phyloP scores from a whole-genome alignment of 805 yeast species.

The Yueomyces sp. region DNA sequence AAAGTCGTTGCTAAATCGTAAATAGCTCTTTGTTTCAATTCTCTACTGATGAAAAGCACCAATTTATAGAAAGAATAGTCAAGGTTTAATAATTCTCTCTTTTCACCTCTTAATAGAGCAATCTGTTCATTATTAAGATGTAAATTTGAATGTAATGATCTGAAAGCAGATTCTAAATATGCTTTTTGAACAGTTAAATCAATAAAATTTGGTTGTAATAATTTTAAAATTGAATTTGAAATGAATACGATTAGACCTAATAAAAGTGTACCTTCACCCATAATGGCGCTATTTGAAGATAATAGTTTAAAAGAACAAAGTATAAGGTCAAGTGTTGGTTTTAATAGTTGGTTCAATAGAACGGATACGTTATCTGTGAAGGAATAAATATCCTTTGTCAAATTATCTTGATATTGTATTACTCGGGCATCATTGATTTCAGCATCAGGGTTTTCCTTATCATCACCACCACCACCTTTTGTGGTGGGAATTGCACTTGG shows the following conservation, averaged over 20 bases:
- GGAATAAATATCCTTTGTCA: constrained; percentile 67
- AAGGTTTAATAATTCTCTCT: constrained; percentile 59
- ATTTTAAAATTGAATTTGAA: constrained; percentile 58
- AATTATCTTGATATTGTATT: constrained; percentile 18
- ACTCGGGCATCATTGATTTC: neutral
- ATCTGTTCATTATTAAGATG: constrained; percentile 75
- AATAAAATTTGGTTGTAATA: constrained; percentile 85
- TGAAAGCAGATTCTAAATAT: constrained; percentile 69
- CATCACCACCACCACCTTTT: neutral
- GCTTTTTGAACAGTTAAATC: constrained; percentile 65
- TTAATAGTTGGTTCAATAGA: constrained; percentile 70
- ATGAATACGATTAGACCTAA: constrained; percentile 71
- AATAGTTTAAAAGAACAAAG: constrained; percentile 71
- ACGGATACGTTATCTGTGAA: constrained; percentile 58
- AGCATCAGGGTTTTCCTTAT: neutral
- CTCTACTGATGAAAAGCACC: constrained; percentile 64
- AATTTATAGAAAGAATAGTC: constrained; percentile 74
- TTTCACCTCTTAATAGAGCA: constrained; percentile 72
- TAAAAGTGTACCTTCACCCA: constrained; percentile 63
- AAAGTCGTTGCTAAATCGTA: constrained; percentile 82
- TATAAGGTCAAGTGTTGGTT: constrained; percentile 68
- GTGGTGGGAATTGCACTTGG: neutral
- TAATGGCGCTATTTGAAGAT: constrained; percentile 29
- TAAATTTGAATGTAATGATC: constrained; percentile 70
- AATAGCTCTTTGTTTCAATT: constrained; percentile 59